Evolutionary conservation across 2,329 filamentous ascomycete genomes (phyloP).

Genomic region (Arthrobotrys musiformis): DNA sequence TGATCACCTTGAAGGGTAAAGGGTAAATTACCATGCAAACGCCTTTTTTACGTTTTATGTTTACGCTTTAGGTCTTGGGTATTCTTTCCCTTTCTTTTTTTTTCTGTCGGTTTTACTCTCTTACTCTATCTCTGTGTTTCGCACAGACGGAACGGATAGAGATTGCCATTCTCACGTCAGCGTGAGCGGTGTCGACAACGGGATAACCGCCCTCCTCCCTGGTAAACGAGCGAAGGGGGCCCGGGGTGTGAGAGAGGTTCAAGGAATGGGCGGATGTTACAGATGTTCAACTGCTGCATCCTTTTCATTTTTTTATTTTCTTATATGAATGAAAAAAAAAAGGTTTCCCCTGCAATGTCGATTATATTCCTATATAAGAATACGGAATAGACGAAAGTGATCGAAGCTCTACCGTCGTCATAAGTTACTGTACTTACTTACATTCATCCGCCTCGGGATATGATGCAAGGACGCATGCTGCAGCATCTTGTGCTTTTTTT

Average conservation of each 20-base stretch:
- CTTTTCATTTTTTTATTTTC: background rate
- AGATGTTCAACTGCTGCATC: background rate
- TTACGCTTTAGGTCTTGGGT: background rate
- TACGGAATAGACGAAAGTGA: background rate
- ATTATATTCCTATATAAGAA: conserved; percentile 37
- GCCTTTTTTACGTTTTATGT: background rate
- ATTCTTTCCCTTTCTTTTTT: background rate
- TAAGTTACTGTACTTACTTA: background rate
- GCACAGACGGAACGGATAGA: conserved; percentile 8
- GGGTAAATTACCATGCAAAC: background rate
- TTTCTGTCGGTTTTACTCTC: too few species aligned
- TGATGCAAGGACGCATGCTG: conserved; percentile 17
- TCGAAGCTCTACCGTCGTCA: background rate
- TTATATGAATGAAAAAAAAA: background rate
- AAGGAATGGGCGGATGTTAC: conserved; percentile 29
- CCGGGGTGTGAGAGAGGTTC: background rate
- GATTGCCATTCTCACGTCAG: conserved; percentile 21
- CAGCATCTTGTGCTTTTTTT: background rate
- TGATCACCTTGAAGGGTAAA: background rate
- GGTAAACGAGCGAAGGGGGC: background rate
- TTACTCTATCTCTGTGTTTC: background rate
- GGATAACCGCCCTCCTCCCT: background rate
- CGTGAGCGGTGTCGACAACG: background rate
- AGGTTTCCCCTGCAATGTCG: conserved; percentile 22
- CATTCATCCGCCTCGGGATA: background rate